Evolutionary conservation across 331 rosid species (phyloP).

Genomic region (Malus hybrid): DNA sequence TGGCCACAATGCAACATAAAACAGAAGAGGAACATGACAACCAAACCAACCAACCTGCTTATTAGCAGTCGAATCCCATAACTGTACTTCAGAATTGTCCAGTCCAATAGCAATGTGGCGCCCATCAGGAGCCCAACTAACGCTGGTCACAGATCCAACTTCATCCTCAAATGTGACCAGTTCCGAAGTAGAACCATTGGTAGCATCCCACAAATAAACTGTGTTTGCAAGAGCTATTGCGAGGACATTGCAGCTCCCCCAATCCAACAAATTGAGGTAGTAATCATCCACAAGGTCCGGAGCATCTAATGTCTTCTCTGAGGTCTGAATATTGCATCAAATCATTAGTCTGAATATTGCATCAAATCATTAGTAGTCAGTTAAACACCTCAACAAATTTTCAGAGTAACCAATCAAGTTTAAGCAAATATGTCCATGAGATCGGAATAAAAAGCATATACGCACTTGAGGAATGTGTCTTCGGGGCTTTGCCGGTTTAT

Average conservation of each 20-base stretch:
- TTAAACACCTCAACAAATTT: background rate
- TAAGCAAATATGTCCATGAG: background rate
- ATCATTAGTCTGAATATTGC: conserved; percentile 24
- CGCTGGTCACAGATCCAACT: conserved; percentile 71
- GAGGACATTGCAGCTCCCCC: conserved; percentile 66
- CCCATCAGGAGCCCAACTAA: conserved; percentile 91
- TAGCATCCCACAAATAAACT: conserved; percentile 78
- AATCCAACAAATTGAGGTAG: conserved; percentile 73
- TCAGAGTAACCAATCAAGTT: background rate
- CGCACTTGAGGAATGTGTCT: conserved; percentile 66
- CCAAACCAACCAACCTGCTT: conserved; percentile 27
- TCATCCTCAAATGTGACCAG: conserved; percentile 69
- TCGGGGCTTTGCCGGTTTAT: conserved; percentile 31
- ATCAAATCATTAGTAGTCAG: conserved; percentile 7
- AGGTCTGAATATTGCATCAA: conserved; percentile 34
- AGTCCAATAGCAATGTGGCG: conserved; percentile 72
- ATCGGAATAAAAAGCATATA: background rate
- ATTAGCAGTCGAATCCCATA: conserved; percentile 65
- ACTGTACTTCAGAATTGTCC: conserved; percentile 68
- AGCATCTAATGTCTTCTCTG: conserved; percentile 84
- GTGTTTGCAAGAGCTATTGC: conserved; percentile 65
- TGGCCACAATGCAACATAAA: background rate
- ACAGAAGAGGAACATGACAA: background rate
- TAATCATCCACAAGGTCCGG: conserved; percentile 80
- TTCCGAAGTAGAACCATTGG: conserved; percentile 52